Conservation (phyloP, 2,329 filamentous ascomycete genomes). For the Fusarium pseudoanthophilum region DNA sequence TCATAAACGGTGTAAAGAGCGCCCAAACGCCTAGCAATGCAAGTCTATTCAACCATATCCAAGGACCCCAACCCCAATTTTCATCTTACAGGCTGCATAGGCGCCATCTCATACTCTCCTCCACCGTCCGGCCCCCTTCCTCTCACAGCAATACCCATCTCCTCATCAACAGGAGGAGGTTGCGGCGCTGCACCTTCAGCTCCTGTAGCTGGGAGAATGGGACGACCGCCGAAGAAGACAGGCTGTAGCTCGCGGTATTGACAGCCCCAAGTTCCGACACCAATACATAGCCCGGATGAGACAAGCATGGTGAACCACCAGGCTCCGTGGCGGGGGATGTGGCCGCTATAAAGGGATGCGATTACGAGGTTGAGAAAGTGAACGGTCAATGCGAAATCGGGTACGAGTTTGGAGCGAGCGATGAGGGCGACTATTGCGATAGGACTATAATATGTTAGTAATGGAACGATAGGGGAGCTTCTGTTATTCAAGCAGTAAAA, state of each 20-base stretch:
- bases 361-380: conserved; percentile 84
- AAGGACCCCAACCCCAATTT: not conserved
- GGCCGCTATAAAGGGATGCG: conserved; percentile 80
- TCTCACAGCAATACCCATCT: conserved; percentile 62
- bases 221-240: conserved; percentile 81
- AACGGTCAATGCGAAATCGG: conserved; percentile 91
- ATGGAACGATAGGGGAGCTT: not conserved
- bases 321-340: conserved; percentile 79
- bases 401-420: conserved; percentile 90
- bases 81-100: conserved; percentile 45
- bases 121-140: conserved; percentile 65
- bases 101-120: conserved; percentile 74
- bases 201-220: conserved; percentile 48
- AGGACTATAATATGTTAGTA: conserved; percentile 64
- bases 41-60: conserved; percentile 44
- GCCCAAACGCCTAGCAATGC: conserved; percentile 51
- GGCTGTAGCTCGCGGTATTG: conserved; percentile 89
- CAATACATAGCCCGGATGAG: conserved; percentile 60
- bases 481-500: conserved; percentile 19
- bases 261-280: conserved; percentile 88
- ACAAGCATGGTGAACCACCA: conserved; percentile 80
- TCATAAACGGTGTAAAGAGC: conserved; percentile 25
- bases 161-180: conserved; percentile 53
- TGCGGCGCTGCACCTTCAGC: conserved; percentile 30
- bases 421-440: conserved; percentile 86